A percentile compares a stretch with the other conserved stretches of the same genome.
Conservation (phyloP, 345 rosid species). For the Ceriops zippeliana region DNA sequence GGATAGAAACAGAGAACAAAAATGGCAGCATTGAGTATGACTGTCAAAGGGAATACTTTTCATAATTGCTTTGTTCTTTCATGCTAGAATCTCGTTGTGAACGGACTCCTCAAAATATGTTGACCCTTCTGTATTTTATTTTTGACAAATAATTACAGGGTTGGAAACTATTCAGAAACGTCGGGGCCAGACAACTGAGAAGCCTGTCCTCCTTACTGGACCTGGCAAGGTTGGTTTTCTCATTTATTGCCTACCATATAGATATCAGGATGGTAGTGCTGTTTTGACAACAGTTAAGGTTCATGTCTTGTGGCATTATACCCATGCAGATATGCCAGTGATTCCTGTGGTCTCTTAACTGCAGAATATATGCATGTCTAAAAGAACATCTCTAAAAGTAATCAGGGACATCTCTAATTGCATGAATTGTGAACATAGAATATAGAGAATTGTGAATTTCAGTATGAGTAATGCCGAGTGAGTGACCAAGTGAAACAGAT, state of each 20-base stretch:
- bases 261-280: not conserved
- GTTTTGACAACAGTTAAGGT: not conserved
- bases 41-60: not conserved
- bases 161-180: constrained; percentile 84
- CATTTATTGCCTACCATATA: not conserved
- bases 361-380: too few species aligned
- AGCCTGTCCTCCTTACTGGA: constrained; percentile 76
- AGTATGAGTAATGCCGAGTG: too few species aligned
- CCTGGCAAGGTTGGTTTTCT: constrained; percentile 78
- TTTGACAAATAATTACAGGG: constrained; percentile 42
- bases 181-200: constrained; percentile 68
- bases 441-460: too few species aligned
- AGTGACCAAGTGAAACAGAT: not conserved
- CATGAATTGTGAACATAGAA: too few species aligned
- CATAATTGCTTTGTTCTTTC: not conserved
- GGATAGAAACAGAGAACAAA: not conserved
- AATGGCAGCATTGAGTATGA: not conserved
- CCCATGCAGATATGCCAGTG: too few species aligned
- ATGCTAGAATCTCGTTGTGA: not conserved
- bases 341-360: too few species aligned
- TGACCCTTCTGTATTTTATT: not conserved
- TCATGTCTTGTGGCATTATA: not conserved
- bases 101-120: not conserved
- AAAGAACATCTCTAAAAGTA: too few species aligned
- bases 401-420: too few species aligned